Conservation (phyloP, 2,329 filamentous ascomycete genomes). For the Huntiella decipiens region DNA sequence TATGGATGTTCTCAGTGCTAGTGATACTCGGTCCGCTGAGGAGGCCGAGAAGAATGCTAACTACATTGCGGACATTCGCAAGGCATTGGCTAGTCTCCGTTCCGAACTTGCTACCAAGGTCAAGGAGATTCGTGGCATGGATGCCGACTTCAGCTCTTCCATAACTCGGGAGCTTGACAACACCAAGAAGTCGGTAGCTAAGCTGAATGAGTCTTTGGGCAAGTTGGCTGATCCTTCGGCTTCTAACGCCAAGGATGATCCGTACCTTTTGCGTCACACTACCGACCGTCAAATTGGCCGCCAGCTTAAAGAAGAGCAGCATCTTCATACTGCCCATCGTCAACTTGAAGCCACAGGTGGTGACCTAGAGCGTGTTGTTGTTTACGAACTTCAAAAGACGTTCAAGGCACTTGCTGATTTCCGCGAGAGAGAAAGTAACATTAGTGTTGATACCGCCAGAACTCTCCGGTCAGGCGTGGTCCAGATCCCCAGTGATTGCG, state of each 20-base stretch:
- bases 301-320: constrained; percentile 94
- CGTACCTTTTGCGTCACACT: constrained; percentile 66
- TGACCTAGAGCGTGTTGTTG: constrained; percentile 88
- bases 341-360: constrained; percentile 88
- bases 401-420: constrained; percentile 90
- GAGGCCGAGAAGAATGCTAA: constrained; percentile 81
- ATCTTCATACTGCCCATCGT: constrained; percentile 84
- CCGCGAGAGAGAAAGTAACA: constrained; percentile 75
- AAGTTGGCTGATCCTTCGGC: constrained; percentile 59
- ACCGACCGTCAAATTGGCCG: constrained; percentile 83
- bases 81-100: constrained; percentile 66
- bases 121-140: constrained; percentile 90
- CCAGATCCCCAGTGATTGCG: constrained; percentile 81
- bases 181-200: constrained; percentile 60
- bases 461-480: constrained; percentile 70
- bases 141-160: constrained; percentile 89
- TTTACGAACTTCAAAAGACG: constrained; percentile 93
- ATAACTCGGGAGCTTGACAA: constrained; percentile 87
- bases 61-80: constrained; percentile 79
- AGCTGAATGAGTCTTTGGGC: constrained; percentile 64
- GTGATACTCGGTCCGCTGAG: constrained; percentile 59
- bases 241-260: constrained; percentile 66
- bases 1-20: constrained; percentile 57
- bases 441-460: constrained; percentile 58
- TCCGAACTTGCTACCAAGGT: constrained; percentile 89